These are phyloP conservation scores for Sclerotinia nivalis DNA, from an alignment of 2,329 filamentous ascomycete species.

Conservation along the genomic window DNA sequence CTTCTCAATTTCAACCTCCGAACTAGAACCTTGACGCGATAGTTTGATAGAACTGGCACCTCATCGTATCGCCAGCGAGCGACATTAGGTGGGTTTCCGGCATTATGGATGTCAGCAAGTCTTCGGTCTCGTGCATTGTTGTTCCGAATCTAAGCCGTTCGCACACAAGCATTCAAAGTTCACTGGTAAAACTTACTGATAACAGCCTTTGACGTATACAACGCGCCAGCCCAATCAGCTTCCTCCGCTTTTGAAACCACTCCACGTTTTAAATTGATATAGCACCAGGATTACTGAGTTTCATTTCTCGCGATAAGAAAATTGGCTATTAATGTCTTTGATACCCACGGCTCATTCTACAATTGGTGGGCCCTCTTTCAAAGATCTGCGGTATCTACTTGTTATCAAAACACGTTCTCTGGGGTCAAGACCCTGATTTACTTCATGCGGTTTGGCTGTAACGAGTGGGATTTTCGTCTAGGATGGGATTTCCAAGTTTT, in stretches of 20 bases:
- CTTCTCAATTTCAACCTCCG: neutral
- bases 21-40: neutral
- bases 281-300: neutral
- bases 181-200: neutral
- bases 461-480: neutral
- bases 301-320: neutral
- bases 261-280: neutral
- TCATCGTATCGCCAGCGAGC: neutral
- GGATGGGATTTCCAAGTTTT: neutral
- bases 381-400: neutral
- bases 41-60: neutral
- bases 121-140: neutral
- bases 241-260: neutral
- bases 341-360: too few relatives aligned
- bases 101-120: neutral
- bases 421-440: neutral
- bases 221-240: neutral
- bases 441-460: constrained; percentile 1
- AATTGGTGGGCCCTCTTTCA: neutral
- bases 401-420: neutral
- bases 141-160: neutral
- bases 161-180: neutral
- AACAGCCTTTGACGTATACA: neutral
- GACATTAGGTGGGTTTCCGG: neutral
- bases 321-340: neutral